Conservation (phyloP, 2,329 filamentous ascomycete species). For the Talaromyces sp. region DNA sequence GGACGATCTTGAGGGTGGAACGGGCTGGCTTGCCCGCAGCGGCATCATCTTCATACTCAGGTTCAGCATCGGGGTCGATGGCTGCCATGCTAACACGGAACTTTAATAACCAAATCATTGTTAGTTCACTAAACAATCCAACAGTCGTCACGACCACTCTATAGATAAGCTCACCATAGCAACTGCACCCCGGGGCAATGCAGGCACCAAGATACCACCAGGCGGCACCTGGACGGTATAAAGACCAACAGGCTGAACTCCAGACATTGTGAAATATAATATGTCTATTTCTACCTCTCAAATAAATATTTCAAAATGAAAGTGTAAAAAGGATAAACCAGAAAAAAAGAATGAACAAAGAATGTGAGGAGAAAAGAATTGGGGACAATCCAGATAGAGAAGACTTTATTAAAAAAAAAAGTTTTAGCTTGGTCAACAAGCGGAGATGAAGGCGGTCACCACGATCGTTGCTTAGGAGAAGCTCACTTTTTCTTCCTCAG, state of each 20-base stretch:
- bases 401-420: constrained; percentile 4
- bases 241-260: constrained; percentile 63
- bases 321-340: background rate
- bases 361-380: background rate
- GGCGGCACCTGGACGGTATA: constrained; percentile 89
- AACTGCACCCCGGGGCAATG: constrained; percentile 65
- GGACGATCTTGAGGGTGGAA: constrained; percentile 87
- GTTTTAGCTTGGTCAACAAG: constrained; percentile 9
- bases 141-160: background rate
- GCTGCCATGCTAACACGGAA: constrained; percentile 99
- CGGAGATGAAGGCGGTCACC: constrained; percentile 13
- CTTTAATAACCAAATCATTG: constrained; percentile 45
- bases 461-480: constrained; percentile 7
- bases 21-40: constrained; percentile 61
- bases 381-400: background rate
- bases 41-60: constrained; percentile 59
- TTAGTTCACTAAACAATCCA: background rate
- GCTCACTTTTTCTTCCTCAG: constrained; percentile 4
- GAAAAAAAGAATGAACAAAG: background rate
- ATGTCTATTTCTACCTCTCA: background rate
- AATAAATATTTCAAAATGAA: background rate
- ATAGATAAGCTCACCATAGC: constrained; percentile 63
- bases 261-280: constrained; percentile 38
- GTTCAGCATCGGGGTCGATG: constrained; percentile 78
- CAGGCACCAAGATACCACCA: constrained; percentile 76